Evolutionary conservation across 164 flowering plant species (phyloP).

Genomic region (Piper betle): DNA sequence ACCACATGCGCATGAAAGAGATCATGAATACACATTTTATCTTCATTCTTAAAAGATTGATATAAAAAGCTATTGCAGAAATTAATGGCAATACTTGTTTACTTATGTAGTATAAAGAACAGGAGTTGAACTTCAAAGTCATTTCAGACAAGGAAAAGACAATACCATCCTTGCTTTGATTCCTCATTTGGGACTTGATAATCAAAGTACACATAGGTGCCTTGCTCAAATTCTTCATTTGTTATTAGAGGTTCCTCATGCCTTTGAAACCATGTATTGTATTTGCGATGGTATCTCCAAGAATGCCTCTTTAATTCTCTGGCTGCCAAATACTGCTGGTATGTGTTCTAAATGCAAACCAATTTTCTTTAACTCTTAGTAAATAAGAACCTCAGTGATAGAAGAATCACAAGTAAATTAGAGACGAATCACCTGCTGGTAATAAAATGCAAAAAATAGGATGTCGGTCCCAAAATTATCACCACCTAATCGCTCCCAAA

Average conservation of each 20-base stretch:
- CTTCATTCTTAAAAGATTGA: no score
- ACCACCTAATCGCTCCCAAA: constrained; percentile 73
- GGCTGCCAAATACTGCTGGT: constrained; percentile 96
- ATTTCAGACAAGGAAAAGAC: background rate
- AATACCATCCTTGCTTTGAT: constrained; percentile 72
- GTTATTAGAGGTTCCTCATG: constrained; percentile 94
- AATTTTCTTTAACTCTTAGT: no score
- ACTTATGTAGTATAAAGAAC: background rate
- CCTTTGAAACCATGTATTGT: constrained; percentile 95
- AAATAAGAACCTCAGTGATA: no score
- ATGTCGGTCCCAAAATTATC: constrained; percentile 63
- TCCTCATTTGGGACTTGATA: constrained; percentile 71
- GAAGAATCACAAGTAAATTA: no score
- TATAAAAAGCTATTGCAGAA: no score
- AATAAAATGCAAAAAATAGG: constrained; percentile 87
- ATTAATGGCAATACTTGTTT: no score
- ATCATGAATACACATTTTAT: no score
- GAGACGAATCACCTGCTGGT: constrained; percentile 56
- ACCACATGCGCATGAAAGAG: no score
- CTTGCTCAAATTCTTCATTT: constrained; percentile 90
- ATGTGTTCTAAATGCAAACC: constrained; percentile 54
- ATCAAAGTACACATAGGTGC: constrained; percentile 94
- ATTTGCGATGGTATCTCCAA: constrained; percentile 96
- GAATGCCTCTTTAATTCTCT: constrained; percentile 92
- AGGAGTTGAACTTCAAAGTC: background rate